Evolutionary conservation across 768 basidiomycete species (phyloP).

Genomic region (Dendrothele bispora): DNA sequence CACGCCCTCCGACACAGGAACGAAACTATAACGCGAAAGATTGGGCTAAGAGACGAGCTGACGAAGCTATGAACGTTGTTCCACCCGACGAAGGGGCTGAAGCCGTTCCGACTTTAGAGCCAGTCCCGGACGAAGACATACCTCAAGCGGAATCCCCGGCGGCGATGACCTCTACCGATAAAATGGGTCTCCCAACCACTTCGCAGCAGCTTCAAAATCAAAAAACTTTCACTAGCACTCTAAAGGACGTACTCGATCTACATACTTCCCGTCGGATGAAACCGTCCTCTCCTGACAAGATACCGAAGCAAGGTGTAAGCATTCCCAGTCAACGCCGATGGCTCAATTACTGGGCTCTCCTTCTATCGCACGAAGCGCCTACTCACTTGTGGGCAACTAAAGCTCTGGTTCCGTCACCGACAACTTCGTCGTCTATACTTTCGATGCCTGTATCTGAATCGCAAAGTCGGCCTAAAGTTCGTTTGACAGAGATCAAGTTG

Average conservation of each 20-base stretch:
- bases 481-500: constrained; percentile 54
- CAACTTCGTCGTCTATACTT: constrained; percentile 1
- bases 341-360: constrained; percentile 74
- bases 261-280: constrained; percentile 77
- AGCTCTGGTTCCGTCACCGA: constrained; percentile 6
- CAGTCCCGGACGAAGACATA: not conserved
- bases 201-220: not conserved
- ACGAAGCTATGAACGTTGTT: constrained; percentile 48
- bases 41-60: constrained; percentile 45
- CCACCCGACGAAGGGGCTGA: constrained; percentile 37
- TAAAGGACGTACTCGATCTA: constrained; percentile 61
- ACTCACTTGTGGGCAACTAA: constrained; percentile 42
- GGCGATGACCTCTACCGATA: constrained; percentile 15
- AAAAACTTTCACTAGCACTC: constrained; percentile 34
- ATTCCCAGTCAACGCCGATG: constrained; percentile 83
- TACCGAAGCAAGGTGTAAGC: constrained; percentile 60
- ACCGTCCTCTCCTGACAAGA: constrained; percentile 27
- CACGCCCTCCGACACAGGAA: constrained; percentile 47
- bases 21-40: constrained; percentile 48
- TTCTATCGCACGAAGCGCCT: constrained; percentile 59
- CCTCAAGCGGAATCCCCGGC: not conserved
- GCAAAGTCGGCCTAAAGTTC: constrained; percentile 44
- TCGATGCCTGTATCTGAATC: constrained; percentile 7
- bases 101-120: not conserved
- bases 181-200: not conserved